These are phyloP conservation scores for Botrytis sinoallii DNA, from an alignment of 2,329 filamentous ascomycete species.

Conservation along the genomic window DNA sequence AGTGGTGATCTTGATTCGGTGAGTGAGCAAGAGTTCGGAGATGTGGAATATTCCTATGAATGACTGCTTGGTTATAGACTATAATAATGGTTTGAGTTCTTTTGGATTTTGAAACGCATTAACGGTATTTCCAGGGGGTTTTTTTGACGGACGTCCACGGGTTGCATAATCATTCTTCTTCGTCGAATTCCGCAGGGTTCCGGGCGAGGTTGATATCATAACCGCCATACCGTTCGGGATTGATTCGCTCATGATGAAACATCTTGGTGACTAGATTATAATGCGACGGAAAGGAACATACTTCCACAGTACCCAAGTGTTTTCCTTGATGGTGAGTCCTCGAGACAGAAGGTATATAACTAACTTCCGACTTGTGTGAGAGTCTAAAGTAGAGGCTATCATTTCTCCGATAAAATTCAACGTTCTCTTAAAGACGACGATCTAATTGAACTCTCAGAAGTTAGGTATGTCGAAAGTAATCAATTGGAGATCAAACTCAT, in stretches of 20 bases:
- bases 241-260: background rate
- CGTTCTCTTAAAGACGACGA: background rate
- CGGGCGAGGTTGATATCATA: rapidly evolving
- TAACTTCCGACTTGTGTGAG: background rate
- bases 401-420: background rate
- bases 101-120: too few relatives aligned
- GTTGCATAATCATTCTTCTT: background rate
- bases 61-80: too few relatives aligned
- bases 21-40: too few relatives aligned
- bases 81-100: too few relatives aligned
- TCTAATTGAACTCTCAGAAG: background rate
- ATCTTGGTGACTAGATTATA: background rate
- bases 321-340: background rate
- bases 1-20: background rate
- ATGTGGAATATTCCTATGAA: too few relatives aligned
- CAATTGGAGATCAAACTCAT: background rate
- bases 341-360: background rate
- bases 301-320: background rate
- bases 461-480: background rate
- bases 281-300: background rate
- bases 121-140: too few relatives aligned
- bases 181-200: background rate
- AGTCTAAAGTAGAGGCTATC: background rate
- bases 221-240: rapidly evolving
- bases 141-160: too few relatives aligned